phyloP scores from a whole-genome alignment of 1,284 basidiomycete species.

The Leccinum variabile region DNA sequence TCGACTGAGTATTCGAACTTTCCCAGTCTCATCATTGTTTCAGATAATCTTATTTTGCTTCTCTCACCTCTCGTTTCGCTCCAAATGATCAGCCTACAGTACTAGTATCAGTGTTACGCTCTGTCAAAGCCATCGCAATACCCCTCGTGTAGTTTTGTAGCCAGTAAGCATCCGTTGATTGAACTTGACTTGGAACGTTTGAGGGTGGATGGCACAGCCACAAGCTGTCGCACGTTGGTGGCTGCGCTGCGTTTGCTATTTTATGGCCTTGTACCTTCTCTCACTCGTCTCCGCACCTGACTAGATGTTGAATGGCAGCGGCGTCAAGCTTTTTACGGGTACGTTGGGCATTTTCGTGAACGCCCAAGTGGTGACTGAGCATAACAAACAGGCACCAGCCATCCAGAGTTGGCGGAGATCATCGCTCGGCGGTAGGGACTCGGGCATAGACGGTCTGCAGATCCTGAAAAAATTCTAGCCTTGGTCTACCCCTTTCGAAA shows the following conservation, averaged over 20 bases:
- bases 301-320: slow-evolving; percentile 73
- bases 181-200: neutral
- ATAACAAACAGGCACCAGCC: slow-evolving; percentile 73
- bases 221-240: slow-evolving; percentile 11
- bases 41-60: slow-evolving; percentile 35
- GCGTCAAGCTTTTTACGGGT: slow-evolving; percentile 94
- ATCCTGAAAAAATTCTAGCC: slow-evolving; percentile 46
- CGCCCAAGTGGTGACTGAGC: slow-evolving; percentile 1
- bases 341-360: slow-evolving; percentile 31
- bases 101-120: slow-evolving; percentile 35
- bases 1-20: slow-evolving; percentile 28
- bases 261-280: slow-evolving; percentile 13
- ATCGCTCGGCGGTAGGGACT: slow-evolving; percentile 82
- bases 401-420: slow-evolving; percentile 92
- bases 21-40: slow-evolving; percentile 24
- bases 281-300: slow-evolving; percentile 14
- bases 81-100: slow-evolving; percentile 29
- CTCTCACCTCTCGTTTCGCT: slow-evolving; percentile 22
- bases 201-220: slow-evolving; percentile 22
- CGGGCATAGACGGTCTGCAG: slow-evolving; percentile 20
- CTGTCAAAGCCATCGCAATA: slow-evolving; percentile 32
- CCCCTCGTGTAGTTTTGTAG: slow-evolving; percentile 40
- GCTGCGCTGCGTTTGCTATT: slow-evolving; percentile 21
- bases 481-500: slow-evolving; percentile 81
- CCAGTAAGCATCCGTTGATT: slow-evolving; percentile 18